phyloP scores from a whole-genome alignment of 2,329 filamentous ascomycete species.

The Orbilia brochopaga region DNA sequence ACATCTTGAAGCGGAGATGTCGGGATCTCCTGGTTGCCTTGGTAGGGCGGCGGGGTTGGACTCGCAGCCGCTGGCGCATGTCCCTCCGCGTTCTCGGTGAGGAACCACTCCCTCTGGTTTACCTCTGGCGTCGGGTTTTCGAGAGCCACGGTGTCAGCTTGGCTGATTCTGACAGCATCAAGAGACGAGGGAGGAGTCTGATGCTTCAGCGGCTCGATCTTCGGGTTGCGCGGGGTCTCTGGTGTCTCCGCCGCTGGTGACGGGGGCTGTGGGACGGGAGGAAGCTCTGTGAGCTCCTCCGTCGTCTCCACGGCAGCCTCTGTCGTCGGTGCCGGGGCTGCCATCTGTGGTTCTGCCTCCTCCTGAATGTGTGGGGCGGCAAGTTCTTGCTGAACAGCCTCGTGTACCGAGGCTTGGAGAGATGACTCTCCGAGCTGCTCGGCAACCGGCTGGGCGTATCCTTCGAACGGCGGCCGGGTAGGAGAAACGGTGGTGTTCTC shows the following conservation, averaged over 20 bases:
- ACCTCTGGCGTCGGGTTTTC: constrained; percentile 46
- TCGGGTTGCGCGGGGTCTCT: constrained; percentile 12
- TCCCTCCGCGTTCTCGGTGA: constrained; percentile 6
- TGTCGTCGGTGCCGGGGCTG: not conserved
- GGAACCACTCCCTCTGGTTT: constrained; percentile 38
- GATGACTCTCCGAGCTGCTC: not conserved
- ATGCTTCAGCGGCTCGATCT: constrained; percentile 13
- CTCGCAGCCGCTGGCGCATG: constrained; percentile 1
- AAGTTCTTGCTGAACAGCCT: not conserved
- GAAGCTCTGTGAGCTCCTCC: not conserved
- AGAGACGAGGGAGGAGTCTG: constrained; percentile 25
- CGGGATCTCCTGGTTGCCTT: constrained; percentile 34
- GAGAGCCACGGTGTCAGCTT: constrained; percentile 42
- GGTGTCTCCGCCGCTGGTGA: constrained; percentile 2
- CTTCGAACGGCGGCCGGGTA: not conserved
- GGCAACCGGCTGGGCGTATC: not conserved
- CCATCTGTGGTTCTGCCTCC: not conserved
- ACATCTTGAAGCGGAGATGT: constrained; percentile 39
- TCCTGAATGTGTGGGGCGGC: not conserved
- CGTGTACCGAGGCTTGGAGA: not conserved
- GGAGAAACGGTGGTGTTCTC: not conserved
- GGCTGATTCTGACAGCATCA: constrained; percentile 41
- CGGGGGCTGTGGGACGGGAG: constrained; percentile 4
- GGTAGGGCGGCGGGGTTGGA: constrained; percentile 3
- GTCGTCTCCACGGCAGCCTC: not conserved